phyloP scores from a whole-genome alignment of 106 monocot genomes.

The Chionographis japonica region DNA sequence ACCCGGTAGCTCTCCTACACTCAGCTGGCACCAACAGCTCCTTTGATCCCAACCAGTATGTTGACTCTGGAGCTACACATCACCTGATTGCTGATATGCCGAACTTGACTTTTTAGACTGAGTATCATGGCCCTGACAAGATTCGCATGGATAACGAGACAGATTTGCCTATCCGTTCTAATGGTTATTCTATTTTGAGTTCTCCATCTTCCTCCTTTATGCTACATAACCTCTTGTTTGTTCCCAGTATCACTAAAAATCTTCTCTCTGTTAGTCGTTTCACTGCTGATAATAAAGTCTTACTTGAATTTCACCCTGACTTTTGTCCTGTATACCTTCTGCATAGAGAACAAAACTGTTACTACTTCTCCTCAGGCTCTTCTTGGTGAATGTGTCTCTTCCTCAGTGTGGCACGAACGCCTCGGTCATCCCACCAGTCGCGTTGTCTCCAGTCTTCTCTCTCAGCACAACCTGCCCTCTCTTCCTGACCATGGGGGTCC shows the following conservation, averaged over 20 bases:
- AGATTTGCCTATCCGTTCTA: not conserved
- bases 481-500: too few relatives aligned
- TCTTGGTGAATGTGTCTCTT: slow-evolving; percentile 6
- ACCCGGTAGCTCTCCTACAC: slow-evolving; percentile 1
- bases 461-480: slow-evolving; percentile 3
- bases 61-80: not conserved
- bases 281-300: slow-evolving; percentile 6
- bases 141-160: not conserved
- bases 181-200: slow-evolving; percentile 1
- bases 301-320: not conserved
- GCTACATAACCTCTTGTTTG: not conserved
- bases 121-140: slow-evolving; percentile 2
- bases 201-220: not conserved
- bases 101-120: not conserved
- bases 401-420: slow-evolving; percentile 3
- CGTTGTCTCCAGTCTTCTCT: slow-evolving; percentile 2
- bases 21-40: not conserved
- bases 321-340: not conserved
- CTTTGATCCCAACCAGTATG: slow-evolving; percentile 1
- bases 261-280: not conserved
- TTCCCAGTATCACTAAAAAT: not conserved
- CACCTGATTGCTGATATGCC: not conserved
- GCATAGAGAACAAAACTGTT: not conserved
- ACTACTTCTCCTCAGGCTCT: not conserved
- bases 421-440: slow-evolving; percentile 2